Percentiles rank a stretch among this genome's conserved stretches.
Evolutionary conservation across 169 alveolate genomes (phyloP).

Genomic region (Cystoisospora suis): DNA sequence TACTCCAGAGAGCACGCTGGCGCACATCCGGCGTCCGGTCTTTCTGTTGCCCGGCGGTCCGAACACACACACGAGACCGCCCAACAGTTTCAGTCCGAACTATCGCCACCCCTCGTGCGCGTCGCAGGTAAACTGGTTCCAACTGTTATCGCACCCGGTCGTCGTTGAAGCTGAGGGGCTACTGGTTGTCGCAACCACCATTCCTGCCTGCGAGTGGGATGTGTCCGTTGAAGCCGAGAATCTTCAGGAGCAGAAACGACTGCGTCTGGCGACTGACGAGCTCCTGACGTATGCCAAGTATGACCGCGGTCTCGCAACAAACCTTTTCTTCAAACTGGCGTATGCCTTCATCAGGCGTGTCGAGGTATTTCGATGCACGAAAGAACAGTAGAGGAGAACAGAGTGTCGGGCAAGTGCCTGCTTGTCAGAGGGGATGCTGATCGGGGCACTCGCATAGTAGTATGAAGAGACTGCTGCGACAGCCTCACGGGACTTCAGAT

Average conservation of each 20-base stretch:
- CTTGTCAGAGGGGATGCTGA: no score
- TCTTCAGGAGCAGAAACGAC: not conserved
- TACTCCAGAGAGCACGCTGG: no score
- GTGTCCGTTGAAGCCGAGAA: not conserved
- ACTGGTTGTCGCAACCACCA: constrained; percentile 7
- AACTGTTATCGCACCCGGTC: not conserved
- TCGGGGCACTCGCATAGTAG: no score
- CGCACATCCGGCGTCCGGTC: no score
- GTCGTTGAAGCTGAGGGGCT: constrained; percentile 17
- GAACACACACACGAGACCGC: no score
- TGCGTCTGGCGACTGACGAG: constrained; percentile 9
- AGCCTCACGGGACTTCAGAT: no score
- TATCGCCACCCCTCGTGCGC: no score
- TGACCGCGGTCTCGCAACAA: not conserved
- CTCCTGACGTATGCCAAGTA: not conserved
- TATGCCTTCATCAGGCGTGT: not conserved
- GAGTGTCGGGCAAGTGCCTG: no score
- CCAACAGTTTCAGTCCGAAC: no score
- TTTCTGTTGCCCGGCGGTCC: no score
- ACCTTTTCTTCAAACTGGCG: not conserved
- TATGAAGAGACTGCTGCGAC: no score
- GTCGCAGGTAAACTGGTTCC: constrained; percentile 21
- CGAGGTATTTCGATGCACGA: not conserved
- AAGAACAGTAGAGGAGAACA: no score
- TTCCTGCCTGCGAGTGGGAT: constrained; percentile 2